Evolutionary conservation across 345 rosid genomes (phyloP), one percentile per base, ranked within the genome.

Genomic region (Arabidopsis arenosa): DNA sequence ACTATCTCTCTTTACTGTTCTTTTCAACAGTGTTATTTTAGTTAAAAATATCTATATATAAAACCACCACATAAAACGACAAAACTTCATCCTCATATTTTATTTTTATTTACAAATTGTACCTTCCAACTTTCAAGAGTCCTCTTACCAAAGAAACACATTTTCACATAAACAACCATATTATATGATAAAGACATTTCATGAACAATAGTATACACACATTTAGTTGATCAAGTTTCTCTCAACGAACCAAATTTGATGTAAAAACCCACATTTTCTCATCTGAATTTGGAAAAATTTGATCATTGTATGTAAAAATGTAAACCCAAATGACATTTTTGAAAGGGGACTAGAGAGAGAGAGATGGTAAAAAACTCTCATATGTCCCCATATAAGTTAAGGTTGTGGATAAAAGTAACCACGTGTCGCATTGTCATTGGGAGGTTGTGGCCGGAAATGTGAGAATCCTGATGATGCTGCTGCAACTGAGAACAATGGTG

Each of bases 381-480:
- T 51, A 4, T 5, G 28, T 21, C 48, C 39, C 35, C 11, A 5
- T 18, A 49, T 9, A 53, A 26, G 66, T 73, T 67, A 78, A 68
- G 78, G 81, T 44, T 61, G 78, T 67, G 78, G 78, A 35, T 73
- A 60, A 47, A 73, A 73, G 70, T 60, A 79, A 43, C 61, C 81
- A 67, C 36, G 65, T 0, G 78, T 36, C 48, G 61, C 70, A 54
- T 73, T 73, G 81, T 73, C 78, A 52, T 66, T 52, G 28, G 52
- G 59, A 60, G 60, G 70, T 66, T 78, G 81, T 59, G 68, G 81
- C 68, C 77, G 63, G 64, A 78, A 78, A 78, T 78, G 76, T 58
- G 81, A 78, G 81, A 79, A 79, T 79, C 81, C 78, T 79, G 81
- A 79, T 79, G 81, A 73, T 73, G 81, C 81, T 79, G 81, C 81